Conservation (phyloP, 805 yeast genomes). For the Candida railenensis region DNA sequence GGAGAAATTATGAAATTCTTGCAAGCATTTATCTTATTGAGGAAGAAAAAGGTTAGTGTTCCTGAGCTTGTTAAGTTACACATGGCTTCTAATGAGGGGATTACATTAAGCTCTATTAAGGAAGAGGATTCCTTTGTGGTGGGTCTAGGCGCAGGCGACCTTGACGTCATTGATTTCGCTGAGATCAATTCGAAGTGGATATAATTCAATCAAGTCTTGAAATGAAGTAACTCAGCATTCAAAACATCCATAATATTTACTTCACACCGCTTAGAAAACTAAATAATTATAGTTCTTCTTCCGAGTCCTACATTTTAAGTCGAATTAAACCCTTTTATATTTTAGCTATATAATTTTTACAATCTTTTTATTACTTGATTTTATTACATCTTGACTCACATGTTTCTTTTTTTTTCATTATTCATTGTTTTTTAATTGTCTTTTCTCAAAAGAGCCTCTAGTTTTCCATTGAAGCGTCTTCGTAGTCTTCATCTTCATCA, state of each 20-base stretch:
- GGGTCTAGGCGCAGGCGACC: constrained; percentile 10
- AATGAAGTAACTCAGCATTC: too few relatives aligned
- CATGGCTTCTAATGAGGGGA: constrained; percentile 1
- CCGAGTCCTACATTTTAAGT: too few relatives aligned
- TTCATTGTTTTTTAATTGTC: not conserved
- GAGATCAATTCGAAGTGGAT: constrained; percentile 10
- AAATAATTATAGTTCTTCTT: too few relatives aligned
- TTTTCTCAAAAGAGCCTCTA: not conserved
- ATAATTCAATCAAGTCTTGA: too few relatives aligned
- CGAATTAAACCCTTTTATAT: not conserved
- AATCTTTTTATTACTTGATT: not conserved
- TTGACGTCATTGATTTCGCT: constrained; percentile 11
- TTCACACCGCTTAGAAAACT: too few relatives aligned
- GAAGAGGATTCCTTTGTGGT: constrained; percentile 10
- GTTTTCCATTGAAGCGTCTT: constrained; percentile 13
- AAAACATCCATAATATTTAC: too few relatives aligned
- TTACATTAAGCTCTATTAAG: constrained; percentile 1
- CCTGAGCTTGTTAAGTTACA: constrained; percentile 8
- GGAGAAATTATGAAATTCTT: not conserved
- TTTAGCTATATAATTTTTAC: not conserved
- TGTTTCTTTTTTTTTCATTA: not conserved
- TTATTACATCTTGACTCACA: not conserved
- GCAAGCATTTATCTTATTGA: constrained; percentile 1
- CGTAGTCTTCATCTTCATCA: constrained; percentile 12
- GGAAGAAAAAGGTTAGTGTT: constrained; percentile 6